Conservation (phyloP, 202 grass and related monocot species). For the Zoysia matrella region DNA sequence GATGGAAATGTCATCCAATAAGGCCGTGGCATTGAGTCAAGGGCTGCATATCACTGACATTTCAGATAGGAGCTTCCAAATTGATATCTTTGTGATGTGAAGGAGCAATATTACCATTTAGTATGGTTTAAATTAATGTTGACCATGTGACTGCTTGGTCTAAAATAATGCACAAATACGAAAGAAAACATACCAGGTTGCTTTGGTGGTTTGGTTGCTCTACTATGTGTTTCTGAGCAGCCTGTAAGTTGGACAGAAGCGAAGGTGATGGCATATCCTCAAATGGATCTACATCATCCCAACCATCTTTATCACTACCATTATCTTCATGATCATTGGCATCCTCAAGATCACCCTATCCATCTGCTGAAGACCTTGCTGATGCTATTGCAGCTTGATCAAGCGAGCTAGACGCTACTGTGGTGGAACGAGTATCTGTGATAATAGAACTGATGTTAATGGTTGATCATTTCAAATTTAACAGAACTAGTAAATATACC, state of each 20-base stretch:
- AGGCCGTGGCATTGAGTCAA: slow-evolving; percentile 1
- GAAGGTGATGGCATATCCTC: slow-evolving; percentile 68
- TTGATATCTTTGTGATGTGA: slow-evolving; percentile 26
- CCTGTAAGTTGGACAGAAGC: slow-evolving; percentile 80
- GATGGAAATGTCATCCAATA: slow-evolving; percentile 16
- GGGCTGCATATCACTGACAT: not conserved
- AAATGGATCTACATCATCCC: slow-evolving; percentile 93
- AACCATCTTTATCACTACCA: slow-evolving; percentile 81
- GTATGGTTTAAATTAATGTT: not conserved
- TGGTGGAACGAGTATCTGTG: slow-evolving; percentile 45
- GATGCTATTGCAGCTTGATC: slow-evolving; percentile 79
- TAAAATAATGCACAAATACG: not conserved
- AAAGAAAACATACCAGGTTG: slow-evolving; percentile 57
- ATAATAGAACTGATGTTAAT: slow-evolving; percentile 40
- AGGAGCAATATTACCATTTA: slow-evolving; percentile 17
- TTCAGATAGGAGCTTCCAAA: not conserved
- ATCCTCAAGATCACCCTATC: slow-evolving; percentile 87
- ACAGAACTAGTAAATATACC: not conserved
- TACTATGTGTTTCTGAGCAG: slow-evolving; percentile 92
- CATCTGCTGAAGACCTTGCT: slow-evolving; percentile 74
- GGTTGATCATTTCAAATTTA: slow-evolving; percentile 9
- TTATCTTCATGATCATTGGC: slow-evolving; percentile 62
- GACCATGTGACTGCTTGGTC: slow-evolving; percentile 1
- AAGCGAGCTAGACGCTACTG: slow-evolving; percentile 47
- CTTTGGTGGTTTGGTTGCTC: slow-evolving; percentile 56